Conservation (phyloP, 2,329 filamentous ascomycete genomes). For the Aspergillus nomiae region DNA sequence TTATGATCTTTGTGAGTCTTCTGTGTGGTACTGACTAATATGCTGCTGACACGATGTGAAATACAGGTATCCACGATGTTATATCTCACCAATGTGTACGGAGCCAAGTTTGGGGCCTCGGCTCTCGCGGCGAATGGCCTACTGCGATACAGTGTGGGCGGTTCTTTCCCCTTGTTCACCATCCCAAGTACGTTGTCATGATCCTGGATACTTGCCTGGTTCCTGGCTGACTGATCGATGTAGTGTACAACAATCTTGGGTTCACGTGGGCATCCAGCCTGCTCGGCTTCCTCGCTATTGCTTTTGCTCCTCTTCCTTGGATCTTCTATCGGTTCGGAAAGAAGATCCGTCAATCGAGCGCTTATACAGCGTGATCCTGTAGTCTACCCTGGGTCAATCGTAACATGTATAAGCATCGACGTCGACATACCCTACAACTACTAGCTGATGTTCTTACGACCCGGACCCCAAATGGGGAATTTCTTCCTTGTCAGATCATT, state of each 20-base stretch:
- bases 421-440: too few relatives aligned
- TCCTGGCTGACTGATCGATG: not conserved
- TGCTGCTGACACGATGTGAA: not conserved
- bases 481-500: too few relatives aligned
- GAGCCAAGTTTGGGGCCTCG: conserved; percentile 27
- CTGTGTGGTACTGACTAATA: too few relatives aligned
- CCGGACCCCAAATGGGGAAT: too few relatives aligned
- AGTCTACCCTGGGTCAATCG: not conserved
- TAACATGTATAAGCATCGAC: not conserved
- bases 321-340: conserved; percentile 32
- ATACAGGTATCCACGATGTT: conserved; percentile 43
- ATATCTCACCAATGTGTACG: conserved; percentile 34
- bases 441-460: too few relatives aligned
- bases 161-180: conserved; percentile 40
- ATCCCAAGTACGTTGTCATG: conserved; percentile 21
- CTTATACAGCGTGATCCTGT: not conserved
- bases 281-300: conserved; percentile 35
- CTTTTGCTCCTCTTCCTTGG: conserved; percentile 45
- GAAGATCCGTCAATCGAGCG: not conserved
- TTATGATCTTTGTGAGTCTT: conserved; percentile 36
- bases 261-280: conserved; percentile 36
- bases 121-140: conserved; percentile 37
- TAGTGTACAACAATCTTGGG: conserved; percentile 36
- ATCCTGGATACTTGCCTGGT: too few relatives aligned
- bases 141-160: conserved; percentile 34